Evolutionary conservation across 2,329 filamentous ascomycete genomes (phyloP).

Genomic region (Trichoderma cornu-damae): DNA sequence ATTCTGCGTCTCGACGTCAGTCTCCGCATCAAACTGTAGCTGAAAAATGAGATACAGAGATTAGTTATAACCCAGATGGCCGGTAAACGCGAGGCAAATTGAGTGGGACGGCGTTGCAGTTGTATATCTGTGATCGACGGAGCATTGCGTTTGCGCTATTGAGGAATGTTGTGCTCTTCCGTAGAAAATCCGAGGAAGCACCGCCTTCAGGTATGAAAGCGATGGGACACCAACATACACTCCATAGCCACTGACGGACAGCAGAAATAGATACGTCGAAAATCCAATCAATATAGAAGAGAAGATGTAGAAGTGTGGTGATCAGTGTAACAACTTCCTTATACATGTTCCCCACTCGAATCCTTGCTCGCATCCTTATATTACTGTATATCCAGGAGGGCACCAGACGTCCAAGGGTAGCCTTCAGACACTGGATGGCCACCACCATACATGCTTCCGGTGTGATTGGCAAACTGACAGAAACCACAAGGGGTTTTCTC

Average conservation of each 20-base stretch:
- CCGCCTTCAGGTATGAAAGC: too few species aligned
- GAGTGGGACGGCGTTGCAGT: too few species aligned
- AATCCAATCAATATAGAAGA: too few species aligned
- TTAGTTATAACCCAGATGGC: neutral
- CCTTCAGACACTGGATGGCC: neutral
- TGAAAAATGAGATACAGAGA: neutral
- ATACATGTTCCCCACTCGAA: too few species aligned
- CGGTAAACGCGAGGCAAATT: neutral
- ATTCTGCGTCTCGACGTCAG: neutral
- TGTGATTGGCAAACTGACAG: neutral
- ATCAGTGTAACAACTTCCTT: too few species aligned
- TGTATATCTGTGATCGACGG: neutral
- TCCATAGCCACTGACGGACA: too few species aligned
- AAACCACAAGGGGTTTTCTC: neutral
- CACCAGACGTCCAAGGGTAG: neutral
- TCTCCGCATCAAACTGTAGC: neutral
- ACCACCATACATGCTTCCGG: neutral
- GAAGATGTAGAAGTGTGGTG: too few species aligned
- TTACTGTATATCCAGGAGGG: neutral
- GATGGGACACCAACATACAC: too few species aligned
- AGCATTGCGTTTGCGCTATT: neutral
- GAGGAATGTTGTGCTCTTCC: neutral
- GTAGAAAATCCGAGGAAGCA: neutral
- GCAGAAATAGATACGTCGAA: too few species aligned
- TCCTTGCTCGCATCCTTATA: conserved; percentile 1